Evolutionary conservation across 129 eudicot species (phyloP).

Genomic region (Daucus carota): DNA sequence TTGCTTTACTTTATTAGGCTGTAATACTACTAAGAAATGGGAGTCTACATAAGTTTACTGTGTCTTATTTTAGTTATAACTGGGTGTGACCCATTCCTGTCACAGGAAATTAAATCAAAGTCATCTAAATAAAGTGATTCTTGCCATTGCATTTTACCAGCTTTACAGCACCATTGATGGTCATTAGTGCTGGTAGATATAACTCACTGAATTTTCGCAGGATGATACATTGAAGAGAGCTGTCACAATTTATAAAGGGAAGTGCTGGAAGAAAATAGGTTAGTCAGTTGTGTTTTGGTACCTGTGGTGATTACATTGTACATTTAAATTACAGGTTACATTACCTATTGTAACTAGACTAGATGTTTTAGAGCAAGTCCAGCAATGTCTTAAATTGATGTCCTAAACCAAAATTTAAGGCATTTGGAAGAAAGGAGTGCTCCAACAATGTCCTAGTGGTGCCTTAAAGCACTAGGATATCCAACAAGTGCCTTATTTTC

Average conservation of each 20-base stretch:
- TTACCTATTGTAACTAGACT: background rate
- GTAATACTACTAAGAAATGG: background rate
- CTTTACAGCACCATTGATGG: background rate
- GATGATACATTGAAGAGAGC: constrained; percentile 82
- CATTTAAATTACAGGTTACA: background rate
- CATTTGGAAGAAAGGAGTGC: too few species aligned
- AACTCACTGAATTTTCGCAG: constrained; percentile 27
- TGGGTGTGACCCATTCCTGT: background rate
- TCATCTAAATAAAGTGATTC: background rate
- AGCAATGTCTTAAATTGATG: too few species aligned
- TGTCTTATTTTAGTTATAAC: background rate
- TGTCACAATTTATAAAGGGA: constrained; percentile 64
- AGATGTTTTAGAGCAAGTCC: too few species aligned
- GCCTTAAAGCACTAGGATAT: too few species aligned
- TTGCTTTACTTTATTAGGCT: background rate
- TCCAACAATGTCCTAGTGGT: too few species aligned
- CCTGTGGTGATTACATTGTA: constrained; percentile 9
- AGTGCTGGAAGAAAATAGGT: constrained; percentile 98
- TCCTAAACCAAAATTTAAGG: too few species aligned
- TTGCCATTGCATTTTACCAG: background rate
- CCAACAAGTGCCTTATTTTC: too few species aligned
- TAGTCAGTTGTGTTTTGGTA: constrained; percentile 15
- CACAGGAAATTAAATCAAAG: background rate
- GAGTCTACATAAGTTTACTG: background rate
- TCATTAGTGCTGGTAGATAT: constrained; percentile 6